Evolutionary conservation across 73 alveolate species (phyloP).

Genomic region (Symbiodinium natans): DNA sequence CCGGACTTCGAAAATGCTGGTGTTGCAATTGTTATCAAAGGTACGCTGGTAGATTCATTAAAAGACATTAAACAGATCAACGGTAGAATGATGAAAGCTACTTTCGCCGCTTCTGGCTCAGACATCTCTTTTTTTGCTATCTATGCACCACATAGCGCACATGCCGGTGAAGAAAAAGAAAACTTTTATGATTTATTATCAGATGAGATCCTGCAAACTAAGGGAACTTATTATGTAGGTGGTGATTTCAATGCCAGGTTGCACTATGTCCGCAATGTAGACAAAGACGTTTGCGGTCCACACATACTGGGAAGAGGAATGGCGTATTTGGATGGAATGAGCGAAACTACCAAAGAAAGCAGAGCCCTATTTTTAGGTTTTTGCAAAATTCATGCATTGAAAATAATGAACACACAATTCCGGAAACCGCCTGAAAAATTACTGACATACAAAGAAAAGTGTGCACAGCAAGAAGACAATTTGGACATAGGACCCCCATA

Average conservation of each 20-base stretch:
- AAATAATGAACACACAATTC: neutral
- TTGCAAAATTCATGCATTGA: neutral
- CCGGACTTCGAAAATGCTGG: conserved; percentile 24
- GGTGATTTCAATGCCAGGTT: conserved; percentile 19
- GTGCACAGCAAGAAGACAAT: neutral
- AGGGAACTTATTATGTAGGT: conserved; percentile 12
- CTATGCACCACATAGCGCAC: conserved; percentile 12
- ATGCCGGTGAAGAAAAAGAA: neutral
- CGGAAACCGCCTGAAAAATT: conserved; percentile 12
- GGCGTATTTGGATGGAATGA: neutral
- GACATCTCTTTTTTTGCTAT: too few species aligned
- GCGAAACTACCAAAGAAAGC: neutral
- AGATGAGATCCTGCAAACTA: neutral
- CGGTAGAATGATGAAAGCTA: neutral
- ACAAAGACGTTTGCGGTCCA: conserved; percentile 30
- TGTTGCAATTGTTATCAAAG: neutral
- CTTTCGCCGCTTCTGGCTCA: neutral
- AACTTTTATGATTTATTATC: neutral
- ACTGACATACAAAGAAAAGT: conserved; percentile 14
- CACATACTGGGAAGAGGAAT: conserved; percentile 1
- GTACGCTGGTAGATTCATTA: neutral
- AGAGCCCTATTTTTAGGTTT: neutral
- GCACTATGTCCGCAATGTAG: neutral
- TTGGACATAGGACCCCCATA: neutral
- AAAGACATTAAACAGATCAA: neutral